Evolutionary conservation across 2,329 filamentous ascomycete genomes (phyloP).

Genomic region (Metarhizium anisopliae): DNA sequence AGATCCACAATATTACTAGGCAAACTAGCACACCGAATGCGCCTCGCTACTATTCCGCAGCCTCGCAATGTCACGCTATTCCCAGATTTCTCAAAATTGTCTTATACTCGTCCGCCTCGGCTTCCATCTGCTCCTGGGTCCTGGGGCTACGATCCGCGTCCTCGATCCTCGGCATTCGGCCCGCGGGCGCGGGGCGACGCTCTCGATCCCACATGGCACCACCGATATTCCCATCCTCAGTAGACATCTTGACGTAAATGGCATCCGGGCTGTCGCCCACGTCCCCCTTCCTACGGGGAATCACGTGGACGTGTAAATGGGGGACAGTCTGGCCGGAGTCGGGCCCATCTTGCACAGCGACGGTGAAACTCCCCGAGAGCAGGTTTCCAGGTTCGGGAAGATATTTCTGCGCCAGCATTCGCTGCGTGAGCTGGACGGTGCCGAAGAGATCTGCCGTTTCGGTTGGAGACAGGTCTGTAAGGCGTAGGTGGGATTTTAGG

Average conservation of each 20-base stretch:
- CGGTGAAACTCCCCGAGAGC: slow-evolving; percentile 67
- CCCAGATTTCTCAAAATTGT: slow-evolving; percentile 36
- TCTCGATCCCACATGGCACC: slow-evolving; percentile 52
- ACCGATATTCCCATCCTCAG: slow-evolving; percentile 76
- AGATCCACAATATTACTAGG: not conserved
- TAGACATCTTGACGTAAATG: slow-evolving; percentile 76
- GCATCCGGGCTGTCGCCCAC: slow-evolving; percentile 45
- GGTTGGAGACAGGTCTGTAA: slow-evolving; percentile 61
- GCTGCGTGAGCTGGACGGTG: slow-evolving; percentile 75
- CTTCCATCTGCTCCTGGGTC: slow-evolving; percentile 65
- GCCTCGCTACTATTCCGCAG: not conserved
- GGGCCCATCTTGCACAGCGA: slow-evolving; percentile 87
- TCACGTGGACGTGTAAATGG: slow-evolving; percentile 89
- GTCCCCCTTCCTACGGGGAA: slow-evolving; percentile 59
- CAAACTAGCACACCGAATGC: not conserved
- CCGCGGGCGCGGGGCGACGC: slow-evolving; percentile 37
- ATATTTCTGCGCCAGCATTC: slow-evolving; percentile 57
- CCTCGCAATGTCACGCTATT: slow-evolving; percentile 9
- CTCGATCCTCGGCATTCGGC: slow-evolving; percentile 61
- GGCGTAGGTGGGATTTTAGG: slow-evolving; percentile 55
- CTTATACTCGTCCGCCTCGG: slow-evolving; percentile 63
- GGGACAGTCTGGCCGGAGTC: slow-evolving; percentile 90
- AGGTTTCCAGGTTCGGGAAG: slow-evolving; percentile 35
- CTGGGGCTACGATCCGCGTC: slow-evolving; percentile 60
- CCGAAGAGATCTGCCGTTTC: slow-evolving; percentile 78